Conservation (phyloP, 139 green algal genomes). For the Chlamydomonas schloesseri region DNA sequence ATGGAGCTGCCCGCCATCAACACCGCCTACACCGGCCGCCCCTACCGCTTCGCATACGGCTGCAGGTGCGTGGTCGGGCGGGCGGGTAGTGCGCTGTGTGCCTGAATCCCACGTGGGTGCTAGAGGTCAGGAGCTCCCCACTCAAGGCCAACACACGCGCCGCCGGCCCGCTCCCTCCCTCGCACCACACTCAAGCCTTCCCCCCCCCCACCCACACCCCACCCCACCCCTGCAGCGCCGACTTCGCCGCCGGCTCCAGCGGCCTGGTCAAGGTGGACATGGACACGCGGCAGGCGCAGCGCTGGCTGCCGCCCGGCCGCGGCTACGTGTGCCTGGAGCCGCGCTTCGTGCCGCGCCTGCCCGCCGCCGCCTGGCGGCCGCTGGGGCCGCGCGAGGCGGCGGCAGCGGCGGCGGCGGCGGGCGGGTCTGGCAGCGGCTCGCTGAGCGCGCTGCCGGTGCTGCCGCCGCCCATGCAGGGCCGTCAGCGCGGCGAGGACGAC, state of each 20-base stretch:
- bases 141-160: no score
- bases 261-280: slow-evolving; percentile 32
- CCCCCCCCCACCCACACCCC: not conserved
- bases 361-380: not conserved
- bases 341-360: slow-evolving; percentile 25
- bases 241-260: not conserved
- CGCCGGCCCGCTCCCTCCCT: no score
- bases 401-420: not conserved
- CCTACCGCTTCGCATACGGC: slow-evolving; percentile 35
- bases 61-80: not conserved
- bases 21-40: not conserved
- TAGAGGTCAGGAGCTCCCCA: no score
- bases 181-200: not conserved
- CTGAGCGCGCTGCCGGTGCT: not conserved
- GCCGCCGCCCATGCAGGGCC: not conserved
- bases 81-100: no score
- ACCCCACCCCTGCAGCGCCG: not conserved
- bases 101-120: not conserved
- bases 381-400: no score
- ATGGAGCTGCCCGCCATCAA: slow-evolving; percentile 40
- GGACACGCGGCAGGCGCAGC: slow-evolving; percentile 11
- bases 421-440: not conserved
- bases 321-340: slow-evolving; percentile 40
- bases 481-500: slow-evolving; percentile 38
- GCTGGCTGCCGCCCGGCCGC: not conserved